Evolutionary conservation across 2,329 filamentous ascomycete species (phyloP), one percentile per base, ranked within the genome.

Genomic region (Fusarium sp.): DNA sequence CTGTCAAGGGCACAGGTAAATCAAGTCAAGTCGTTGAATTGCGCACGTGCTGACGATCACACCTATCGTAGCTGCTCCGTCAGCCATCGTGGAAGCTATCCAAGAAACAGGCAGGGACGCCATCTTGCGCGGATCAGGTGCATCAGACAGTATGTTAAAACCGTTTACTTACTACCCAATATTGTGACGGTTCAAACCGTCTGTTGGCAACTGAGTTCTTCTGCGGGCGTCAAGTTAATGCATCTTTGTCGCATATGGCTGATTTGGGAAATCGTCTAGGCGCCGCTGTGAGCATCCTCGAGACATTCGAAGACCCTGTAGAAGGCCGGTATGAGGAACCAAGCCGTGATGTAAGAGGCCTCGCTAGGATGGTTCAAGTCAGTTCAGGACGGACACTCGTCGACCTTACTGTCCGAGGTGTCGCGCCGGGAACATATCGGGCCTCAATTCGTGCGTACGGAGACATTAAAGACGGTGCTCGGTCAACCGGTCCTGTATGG

Each of bases 341-440:
- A 36, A 77, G 80, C 65, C 82, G 87, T 52, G 82, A 92, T 74
- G 94, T 99, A 55, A 90, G 93, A 72, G 96, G 96, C 30, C 85
- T 99, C 41, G 94, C 93, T 66, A 90, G 96, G 73, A 97, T 99
- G 92, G 95, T 99, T 43, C 94, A 98, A 78, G 94, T 97, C 53
- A 90, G 90, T 54, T 87, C 92, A 4, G 89, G 87, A 43, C 87
- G 93, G 75, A 97, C 95, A 12, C 84, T 98, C 57, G 87, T 98
- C 69, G 96, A 99, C 81, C 84, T 98, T 72, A 97, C 94, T 13
- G 86, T 98, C 67, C 91, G 91, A 68, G 95, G 96, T 44, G 87
- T 98, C 31, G 86, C 89, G 23, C 90, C 94, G 34, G 96, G 96
- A 18, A 91, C 83, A 12, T 98, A 98, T 82, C 87, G 89, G 77